phyloP scores from a whole-genome alignment of 345 rosid species.

The Excoecaria cochinchinensis region DNA sequence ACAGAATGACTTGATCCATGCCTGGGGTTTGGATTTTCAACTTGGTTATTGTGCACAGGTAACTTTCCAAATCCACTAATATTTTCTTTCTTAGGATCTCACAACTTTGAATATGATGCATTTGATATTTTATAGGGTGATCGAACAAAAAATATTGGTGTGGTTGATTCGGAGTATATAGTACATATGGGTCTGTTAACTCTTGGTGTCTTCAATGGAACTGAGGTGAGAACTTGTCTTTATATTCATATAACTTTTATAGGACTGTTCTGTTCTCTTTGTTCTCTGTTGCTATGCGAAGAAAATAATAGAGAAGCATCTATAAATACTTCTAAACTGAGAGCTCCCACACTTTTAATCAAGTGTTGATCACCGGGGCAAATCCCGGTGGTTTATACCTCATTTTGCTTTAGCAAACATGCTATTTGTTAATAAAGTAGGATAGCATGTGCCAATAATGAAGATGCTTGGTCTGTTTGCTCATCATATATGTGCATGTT shows the following conservation, averaged over 20 bases:
- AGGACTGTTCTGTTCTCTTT: not conserved
- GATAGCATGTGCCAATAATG: too few species aligned
- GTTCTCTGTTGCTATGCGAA: not conserved
- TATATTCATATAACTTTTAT: not conserved
- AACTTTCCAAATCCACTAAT: slow-evolving; percentile 16
- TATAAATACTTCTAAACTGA: not conserved
- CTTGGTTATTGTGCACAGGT: slow-evolving; percentile 95
- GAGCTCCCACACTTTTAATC: not conserved
- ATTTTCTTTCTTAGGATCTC: slow-evolving; percentile 1
- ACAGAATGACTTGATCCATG: slow-evolving; percentile 91
- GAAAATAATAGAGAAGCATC: not conserved
- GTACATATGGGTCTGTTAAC: slow-evolving; percentile 80
- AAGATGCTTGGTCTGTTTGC: too few species aligned
- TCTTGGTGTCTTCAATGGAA: slow-evolving; percentile 54
- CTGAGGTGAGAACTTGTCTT: slow-evolving; percentile 35
- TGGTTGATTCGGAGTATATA: slow-evolving; percentile 86
- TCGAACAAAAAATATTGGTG: slow-evolving; percentile 81
- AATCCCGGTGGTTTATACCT: too few species aligned
- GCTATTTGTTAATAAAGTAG: too few species aligned
- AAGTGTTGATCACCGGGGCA: too few species aligned
- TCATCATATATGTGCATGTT: too few species aligned
- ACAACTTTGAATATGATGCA: slow-evolving; percentile 5
- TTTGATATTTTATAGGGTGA: slow-evolving; percentile 56
- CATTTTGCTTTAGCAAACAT: too few species aligned
- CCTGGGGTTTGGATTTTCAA: slow-evolving; percentile 88